phyloP scores from a whole-genome alignment of 768 basidiomycete species.

The Russula earlei region DNA sequence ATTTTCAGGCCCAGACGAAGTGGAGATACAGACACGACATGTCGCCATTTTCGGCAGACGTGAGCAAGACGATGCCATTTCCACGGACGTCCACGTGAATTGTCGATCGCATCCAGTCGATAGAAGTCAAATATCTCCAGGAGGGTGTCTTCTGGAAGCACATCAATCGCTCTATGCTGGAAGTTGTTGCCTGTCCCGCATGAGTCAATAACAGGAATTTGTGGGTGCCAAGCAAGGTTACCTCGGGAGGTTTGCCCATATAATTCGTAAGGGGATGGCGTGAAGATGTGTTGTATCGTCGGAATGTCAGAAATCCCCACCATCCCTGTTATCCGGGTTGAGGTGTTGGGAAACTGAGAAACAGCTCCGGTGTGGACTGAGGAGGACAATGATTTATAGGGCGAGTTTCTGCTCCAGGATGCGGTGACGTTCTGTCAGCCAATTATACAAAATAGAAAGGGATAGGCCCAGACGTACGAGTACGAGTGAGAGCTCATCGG shows the following conservation, averaged over 20 bases:
- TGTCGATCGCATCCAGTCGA: not conserved
- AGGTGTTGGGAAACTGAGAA: too few relatives aligned
- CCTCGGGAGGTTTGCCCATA: not conserved
- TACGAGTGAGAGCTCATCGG: too few relatives aligned
- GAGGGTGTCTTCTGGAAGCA: not conserved
- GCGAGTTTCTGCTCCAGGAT: too few relatives aligned
- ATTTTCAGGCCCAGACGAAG: not conserved
- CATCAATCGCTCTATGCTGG: not conserved
- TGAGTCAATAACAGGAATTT: not conserved
- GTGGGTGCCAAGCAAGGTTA: not conserved
- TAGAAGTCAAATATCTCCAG: not conserved
- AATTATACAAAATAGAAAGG: too few relatives aligned
- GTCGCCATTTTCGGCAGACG: slow-evolving; percentile 1
- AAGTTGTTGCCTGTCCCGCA: not conserved
- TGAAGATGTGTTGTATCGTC: too few relatives aligned
- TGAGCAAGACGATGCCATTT: not conserved
- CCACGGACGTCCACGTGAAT: not conserved
- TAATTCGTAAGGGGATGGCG: too few relatives aligned
- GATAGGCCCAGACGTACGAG: too few relatives aligned
- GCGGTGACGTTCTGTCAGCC: too few relatives aligned
- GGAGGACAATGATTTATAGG: too few relatives aligned
- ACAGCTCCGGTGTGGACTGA: too few relatives aligned
- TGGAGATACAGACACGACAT: not conserved
- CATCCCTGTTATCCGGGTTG: too few relatives aligned
- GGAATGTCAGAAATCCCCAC: too few relatives aligned